Evolutionary conservation across 305 asterid species (phyloP).

Genomic region (Fraxinus latifolia): DNA sequence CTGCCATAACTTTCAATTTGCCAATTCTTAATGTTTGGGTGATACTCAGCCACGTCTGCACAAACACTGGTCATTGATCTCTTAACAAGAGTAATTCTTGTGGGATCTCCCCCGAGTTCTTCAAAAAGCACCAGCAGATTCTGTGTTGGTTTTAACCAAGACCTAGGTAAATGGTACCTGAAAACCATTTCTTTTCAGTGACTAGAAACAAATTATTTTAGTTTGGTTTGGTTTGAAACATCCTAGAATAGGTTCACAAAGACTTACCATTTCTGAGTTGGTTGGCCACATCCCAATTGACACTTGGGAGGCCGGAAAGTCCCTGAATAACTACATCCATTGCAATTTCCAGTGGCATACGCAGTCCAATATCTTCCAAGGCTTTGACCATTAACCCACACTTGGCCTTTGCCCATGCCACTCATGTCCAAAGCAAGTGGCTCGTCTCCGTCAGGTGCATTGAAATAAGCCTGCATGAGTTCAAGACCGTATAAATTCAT

Average conservation of each 20-base stretch:
- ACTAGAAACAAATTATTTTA: neutral
- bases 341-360: slow-evolving; percentile 69
- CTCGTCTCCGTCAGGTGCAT: slow-evolving; percentile 75
- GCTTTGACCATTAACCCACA: slow-evolving; percentile 89
- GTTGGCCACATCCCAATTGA: slow-evolving; percentile 78
- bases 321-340: slow-evolving; percentile 60
- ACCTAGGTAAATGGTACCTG: slow-evolving; percentile 90
- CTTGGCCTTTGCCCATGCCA: slow-evolving; percentile 93
- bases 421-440: slow-evolving; percentile 92
- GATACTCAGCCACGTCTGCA: slow-evolving; percentile 76
- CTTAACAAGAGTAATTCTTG: slow-evolving; percentile 62
- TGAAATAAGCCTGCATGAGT: slow-evolving; percentile 58
- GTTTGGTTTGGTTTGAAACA: neutral
- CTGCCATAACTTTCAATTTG: slow-evolving; percentile 72
- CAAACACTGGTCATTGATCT: slow-evolving; percentile 69
- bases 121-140: slow-evolving; percentile 80
- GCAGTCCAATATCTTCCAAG: slow-evolving; percentile 90
- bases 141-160: slow-evolving; percentile 78
- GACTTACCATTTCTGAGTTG: slow-evolving; percentile 80
- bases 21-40: slow-evolving; percentile 86
- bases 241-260: neutral
- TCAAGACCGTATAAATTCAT: neutral
- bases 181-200: slow-evolving; percentile 19
- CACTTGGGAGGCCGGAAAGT: slow-evolving; percentile 71
- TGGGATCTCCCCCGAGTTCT: slow-evolving; percentile 92